Percentiles rank a stretch among this genome's conserved stretches.
phyloP scores from a whole-genome alignment of 305 asterid species.

The Solanum hybrid region DNA sequence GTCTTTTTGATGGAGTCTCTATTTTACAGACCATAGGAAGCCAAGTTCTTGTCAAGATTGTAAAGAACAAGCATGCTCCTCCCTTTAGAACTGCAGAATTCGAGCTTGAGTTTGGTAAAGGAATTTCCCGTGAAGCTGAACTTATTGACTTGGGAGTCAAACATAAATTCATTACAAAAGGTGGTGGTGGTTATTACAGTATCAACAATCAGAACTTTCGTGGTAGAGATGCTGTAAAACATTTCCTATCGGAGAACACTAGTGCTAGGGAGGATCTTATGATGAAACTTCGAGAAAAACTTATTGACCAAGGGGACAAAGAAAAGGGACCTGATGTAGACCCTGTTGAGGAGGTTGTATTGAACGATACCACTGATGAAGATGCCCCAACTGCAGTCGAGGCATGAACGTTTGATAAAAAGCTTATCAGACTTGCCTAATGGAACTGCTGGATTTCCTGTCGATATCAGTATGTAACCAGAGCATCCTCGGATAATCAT shows the following conservation, averaged over 20 bases:
- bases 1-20: background rate
- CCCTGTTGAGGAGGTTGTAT: constrained; percentile 18
- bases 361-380: constrained; percentile 23
- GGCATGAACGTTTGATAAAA: constrained; percentile 13
- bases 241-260: constrained; percentile 23
- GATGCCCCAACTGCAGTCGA: constrained; percentile 28
- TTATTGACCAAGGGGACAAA: constrained; percentile 10
- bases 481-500: background rate
- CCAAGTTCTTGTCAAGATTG: constrained; percentile 78
- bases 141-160: constrained; percentile 73
- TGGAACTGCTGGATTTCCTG: background rate
- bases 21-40: constrained; percentile 65
- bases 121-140: constrained; percentile 73
- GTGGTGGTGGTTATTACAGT: constrained; percentile 20
- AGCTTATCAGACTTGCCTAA: background rate
- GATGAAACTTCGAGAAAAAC: constrained; percentile 31
- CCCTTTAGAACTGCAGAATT: constrained; percentile 74
- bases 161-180: constrained; percentile 51
- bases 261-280: constrained; percentile 47
- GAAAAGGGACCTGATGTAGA: constrained; percentile 12
- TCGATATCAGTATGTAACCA: background rate
- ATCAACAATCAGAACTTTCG: constrained; percentile 26
- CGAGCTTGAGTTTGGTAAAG: constrained; percentile 92
- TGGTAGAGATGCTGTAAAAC: constrained; percentile 32
- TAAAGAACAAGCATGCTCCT: constrained; percentile 92